phyloP scores from a whole-genome alignment of 768 basidiomycete genomes.

The Solioccasus polychromus region DNA sequence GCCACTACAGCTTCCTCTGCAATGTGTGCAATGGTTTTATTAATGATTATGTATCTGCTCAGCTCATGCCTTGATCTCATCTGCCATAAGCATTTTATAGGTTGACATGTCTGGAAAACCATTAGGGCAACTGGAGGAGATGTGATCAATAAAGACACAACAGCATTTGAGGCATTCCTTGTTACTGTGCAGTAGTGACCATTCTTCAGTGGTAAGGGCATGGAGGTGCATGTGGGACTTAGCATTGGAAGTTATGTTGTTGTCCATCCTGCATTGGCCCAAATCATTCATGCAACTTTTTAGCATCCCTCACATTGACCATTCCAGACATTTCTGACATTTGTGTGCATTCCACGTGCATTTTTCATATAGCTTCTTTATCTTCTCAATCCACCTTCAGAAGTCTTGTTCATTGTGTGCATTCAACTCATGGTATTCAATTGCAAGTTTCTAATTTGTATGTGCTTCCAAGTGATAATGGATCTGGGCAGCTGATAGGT shows the following conservation, averaged over 20 bases:
- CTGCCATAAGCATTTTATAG: conserved; percentile 11
- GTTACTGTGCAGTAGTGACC: conserved; percentile 7
- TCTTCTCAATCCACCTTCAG: background rate
- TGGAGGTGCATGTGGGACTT: background rate
- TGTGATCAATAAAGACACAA: background rate
- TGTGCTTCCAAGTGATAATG: conserved; percentile 1
- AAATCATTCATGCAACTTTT: no score
- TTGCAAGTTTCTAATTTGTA: background rate
- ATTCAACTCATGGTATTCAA: background rate
- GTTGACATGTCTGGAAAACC: conserved; percentile 13
- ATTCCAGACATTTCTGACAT: background rate
- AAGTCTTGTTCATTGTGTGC: background rate
- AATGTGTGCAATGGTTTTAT: background rate
- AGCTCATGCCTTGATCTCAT: background rate
- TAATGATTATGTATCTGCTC: no score
- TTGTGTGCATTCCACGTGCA: background rate
- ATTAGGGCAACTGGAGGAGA: conserved; percentile 18
- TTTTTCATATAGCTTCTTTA: background rate
- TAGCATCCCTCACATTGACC: background rate
- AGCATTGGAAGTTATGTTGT: background rate
- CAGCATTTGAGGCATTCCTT: conserved; percentile 28
- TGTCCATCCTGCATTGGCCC: background rate
- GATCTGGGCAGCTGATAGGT: background rate
- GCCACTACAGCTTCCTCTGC: background rate
- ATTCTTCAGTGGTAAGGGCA: conserved; percentile 7